Base-by-base conservation (phyloP, 2,329 filamentous ascomycete species). In the Clathrospora elynae region DNA sequence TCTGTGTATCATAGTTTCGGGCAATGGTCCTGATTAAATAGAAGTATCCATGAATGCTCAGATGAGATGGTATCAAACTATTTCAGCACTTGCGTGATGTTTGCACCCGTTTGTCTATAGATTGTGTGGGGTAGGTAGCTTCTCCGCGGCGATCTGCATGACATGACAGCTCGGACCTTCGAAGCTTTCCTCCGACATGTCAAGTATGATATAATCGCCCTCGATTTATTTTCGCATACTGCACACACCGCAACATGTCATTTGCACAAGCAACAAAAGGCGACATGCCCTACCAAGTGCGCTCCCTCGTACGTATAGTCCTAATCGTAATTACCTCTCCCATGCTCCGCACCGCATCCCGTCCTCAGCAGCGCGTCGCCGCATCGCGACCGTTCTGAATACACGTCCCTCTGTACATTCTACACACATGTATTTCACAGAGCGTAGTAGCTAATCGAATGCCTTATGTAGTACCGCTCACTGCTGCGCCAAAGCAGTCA, bases 401-500 rank as follows among this genome's bases (percentile, higher is more conserved):
- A n/a, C n/a, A n/a, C n/a, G n/a, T n/a, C n/a, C n/a, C n/a, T n/a
- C n/a, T n/a, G n/a, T n/a, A n/a, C n/a, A n/a, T n/a, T n/a, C n/a
- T n/a, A n/a, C n/a, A n/a, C 34, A 16, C 22, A 20, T 8, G 13
- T 23, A 12, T 26, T 8, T 2, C 6, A n/a, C 13, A 16, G 4
- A 24, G 9, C 2, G 13, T 24, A 6, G 11, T n/a, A 34, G 11
- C 29, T 14, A 4, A 5, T 28, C 5, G 19, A 22, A 36, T 56
- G 29, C 61, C 30, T 11, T 3, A 11, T 23, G 36, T 53, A 96
- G 91, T 97, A 96, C 74, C 91, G 93, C 57, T 92, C 92, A 65
- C 78, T 99, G 61, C 78, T 97, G 63, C 87, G 91, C 60, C 87
- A 93, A 71, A 85, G 90, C 51, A 79, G 81, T 50, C 88, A 96